These are phyloP conservation scores for Rubroshorea leprosula DNA, from an alignment of 345 rosid genomes.

Conservation along the genomic window DNA sequence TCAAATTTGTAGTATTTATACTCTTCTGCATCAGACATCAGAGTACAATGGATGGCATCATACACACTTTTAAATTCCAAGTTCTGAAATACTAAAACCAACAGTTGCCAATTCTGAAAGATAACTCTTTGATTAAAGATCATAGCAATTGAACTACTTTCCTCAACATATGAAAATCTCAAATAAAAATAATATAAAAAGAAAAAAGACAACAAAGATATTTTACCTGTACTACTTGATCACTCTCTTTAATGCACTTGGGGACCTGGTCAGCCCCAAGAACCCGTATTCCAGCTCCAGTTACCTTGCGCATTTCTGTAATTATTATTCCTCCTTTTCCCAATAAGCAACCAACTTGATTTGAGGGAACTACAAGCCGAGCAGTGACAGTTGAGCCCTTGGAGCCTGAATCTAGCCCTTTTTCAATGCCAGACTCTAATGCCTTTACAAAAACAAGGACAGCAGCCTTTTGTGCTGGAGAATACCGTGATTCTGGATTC, in stretches of 20 bases:
- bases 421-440: slow-evolving; percentile 52
- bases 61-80: not conserved
- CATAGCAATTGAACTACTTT: no score
- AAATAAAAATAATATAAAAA: no score
- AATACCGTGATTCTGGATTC: slow-evolving; percentile 53
- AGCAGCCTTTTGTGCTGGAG: slow-evolving; percentile 73
- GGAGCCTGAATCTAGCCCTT: slow-evolving; percentile 40
- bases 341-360: slow-evolving; percentile 76
- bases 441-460: slow-evolving; percentile 67
- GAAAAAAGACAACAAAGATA: no score
- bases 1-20: not conserved
- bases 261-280: slow-evolving; percentile 49
- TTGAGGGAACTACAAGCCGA: slow-evolving; percentile 71
- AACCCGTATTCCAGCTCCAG: slow-evolving; percentile 57
- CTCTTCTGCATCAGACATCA: not conserved
- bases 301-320: slow-evolving; percentile 69
- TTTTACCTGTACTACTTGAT: slow-evolving; percentile 81
- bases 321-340: slow-evolving; percentile 76
- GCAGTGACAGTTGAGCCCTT: slow-evolving; percentile 48
- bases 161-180: no score
- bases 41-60: not conserved
- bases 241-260: slow-evolving; percentile 57
- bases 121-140: not conserved
- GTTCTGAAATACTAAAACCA: not conserved
- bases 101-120: not conserved